Evolutionary conservation across 305 asterid genomes (phyloP), one percentile per base, ranked within the genome.

Genomic region (Fraxinus paxiana): DNA sequence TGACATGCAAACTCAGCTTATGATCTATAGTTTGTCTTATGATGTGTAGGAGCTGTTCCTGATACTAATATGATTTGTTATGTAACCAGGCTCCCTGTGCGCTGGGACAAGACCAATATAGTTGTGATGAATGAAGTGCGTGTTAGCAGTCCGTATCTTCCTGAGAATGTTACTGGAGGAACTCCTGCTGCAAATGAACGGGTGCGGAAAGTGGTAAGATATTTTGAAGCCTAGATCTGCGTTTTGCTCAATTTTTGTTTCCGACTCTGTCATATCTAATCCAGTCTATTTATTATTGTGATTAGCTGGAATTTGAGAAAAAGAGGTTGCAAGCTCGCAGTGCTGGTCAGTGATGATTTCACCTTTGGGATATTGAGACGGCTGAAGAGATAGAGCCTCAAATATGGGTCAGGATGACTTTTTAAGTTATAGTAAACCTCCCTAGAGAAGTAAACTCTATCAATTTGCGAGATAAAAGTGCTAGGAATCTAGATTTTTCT

Each of bases 51-150:
- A 6, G 4, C 69, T 59, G 30, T 59, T 59, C 70, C 24, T 59
- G 31, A 22, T 59, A 59, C 31, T 59, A 12, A 28, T 80, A 18
- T 15, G 31, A 34, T 77, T 81, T 20, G 59, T 81, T 28, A 33
- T 79, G 54, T 79, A 38, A 83, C 31, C 90, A 94, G 98, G 88
- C 92, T 91, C 72, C 98, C 98, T 0, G 97, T 94, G 83, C 92
- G 93, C 54, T 94, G 98, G 98, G 98, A 94, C 84, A 91, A 89
- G 77, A 89, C 94, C 37, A 89, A 83, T 33, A 94, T 94, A 3
- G 98, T 94, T 83, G 98, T 94, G 79, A 90, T 94, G 98, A 92
- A 94, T 35, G 98, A 94, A 61, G 98, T 94, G 79, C 95, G 92
- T 76, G 98, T 94, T 34, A 86, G 92, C 91, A 92, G 94, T 87